Base-by-base conservation (phyloP, 352 stramenopile species). In the Pythium aquatile region DNA sequence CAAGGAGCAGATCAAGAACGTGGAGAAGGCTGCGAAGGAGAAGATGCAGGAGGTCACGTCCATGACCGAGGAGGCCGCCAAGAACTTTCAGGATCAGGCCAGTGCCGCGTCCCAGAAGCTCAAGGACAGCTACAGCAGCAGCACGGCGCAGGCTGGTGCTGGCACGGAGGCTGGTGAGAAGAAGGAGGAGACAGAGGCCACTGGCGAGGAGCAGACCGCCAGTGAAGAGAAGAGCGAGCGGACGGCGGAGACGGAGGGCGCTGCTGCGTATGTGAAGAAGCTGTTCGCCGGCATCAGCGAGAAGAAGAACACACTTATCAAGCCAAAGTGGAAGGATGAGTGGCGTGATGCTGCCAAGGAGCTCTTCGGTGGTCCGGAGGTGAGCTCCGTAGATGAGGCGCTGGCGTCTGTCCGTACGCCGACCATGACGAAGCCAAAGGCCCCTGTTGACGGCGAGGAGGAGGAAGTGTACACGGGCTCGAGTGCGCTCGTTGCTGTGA, bases 401-500 rank as follows among this genome's bases (percentile, higher is more conserved):
- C 63, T 94, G 17, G 73, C 83, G 33, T 91, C 83, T 1, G 81
- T 89, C 35, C 80, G 79, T 47, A 87, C 81, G 2, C 79, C 77
- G 1, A 81, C 68, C 5, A 53, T 69, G 48, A 17, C 63, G 8
- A 87, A 81, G 65, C 65, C 58, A 1, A 78, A 81, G 37, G 33
- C 69, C 1, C 16, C 57, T 14, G 59, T 53, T 5, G 75, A 78
- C 0, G 70, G 72, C 2, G 76, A 87, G 35, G 81, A 88, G 52
- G 33, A 51, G n/a, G 30, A 55, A 1, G 40, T 13, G 40, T 93
- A 93, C 69, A 90, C 74, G 16, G 86, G 86, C 3, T 80, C 80
- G 24, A 91, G 79, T 37, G 86, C 86, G 26, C 73, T 94, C 59
- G 86, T 94, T 10, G 71, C 83, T 28, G 89, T 99, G 33, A 98